A percentile compares a stretch with the other conserved stretches of the same genome.
Conservation (phyloP, 768 basidiomycete genomes). For the Termitomyces sp. region DNA sequence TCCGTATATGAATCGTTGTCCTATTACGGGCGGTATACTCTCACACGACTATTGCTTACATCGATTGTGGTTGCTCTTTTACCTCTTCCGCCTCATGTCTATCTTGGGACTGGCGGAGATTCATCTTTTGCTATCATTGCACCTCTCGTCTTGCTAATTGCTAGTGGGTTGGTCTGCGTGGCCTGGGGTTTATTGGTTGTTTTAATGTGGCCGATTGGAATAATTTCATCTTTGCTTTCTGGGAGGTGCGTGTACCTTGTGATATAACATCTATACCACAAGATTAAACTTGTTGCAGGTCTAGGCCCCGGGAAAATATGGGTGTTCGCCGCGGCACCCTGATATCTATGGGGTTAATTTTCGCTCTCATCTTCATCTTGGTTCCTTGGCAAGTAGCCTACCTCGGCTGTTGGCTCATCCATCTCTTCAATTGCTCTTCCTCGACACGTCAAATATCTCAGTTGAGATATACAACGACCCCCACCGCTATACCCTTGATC, state of each 20-base stretch:
- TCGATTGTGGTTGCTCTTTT: slow-evolving; percentile 46
- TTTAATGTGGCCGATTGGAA: slow-evolving; percentile 44
- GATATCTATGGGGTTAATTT: slow-evolving; percentile 55
- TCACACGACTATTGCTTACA: slow-evolving; percentile 36
- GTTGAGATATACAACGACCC: slow-evolving; percentile 8
- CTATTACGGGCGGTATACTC: slow-evolving; percentile 32
- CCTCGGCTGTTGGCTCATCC: slow-evolving; percentile 78
- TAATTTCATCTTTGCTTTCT: slow-evolving; percentile 23
- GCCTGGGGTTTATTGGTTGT: slow-evolving; percentile 50
- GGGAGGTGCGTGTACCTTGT: slow-evolving; percentile 28
- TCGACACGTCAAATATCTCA: slow-evolving; percentile 17
- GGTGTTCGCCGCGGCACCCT: slow-evolving; percentile 43
- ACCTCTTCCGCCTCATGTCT: slow-evolving; percentile 50
- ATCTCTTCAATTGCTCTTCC: slow-evolving; percentile 59
- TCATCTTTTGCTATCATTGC: slow-evolving; percentile 46
- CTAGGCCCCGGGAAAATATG: slow-evolving; percentile 23
- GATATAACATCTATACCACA: neutral
- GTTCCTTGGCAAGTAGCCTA: slow-evolving; percentile 94
- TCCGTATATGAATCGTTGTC: slow-evolving; percentile 45
- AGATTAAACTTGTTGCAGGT: neutral
- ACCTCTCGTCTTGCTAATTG: slow-evolving; percentile 49
- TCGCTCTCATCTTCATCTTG: slow-evolving; percentile 62
- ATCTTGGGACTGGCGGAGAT: slow-evolving; percentile 58
- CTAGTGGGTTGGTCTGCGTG: slow-evolving; percentile 59
- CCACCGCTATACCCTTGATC: slow-evolving; percentile 19